A percentile compares a stretch with the other conserved stretches of the same genome.
phyloP scores from a whole-genome alignment of 2,329 filamentous ascomycete genomes.

The Pyricularia sp. region DNA sequence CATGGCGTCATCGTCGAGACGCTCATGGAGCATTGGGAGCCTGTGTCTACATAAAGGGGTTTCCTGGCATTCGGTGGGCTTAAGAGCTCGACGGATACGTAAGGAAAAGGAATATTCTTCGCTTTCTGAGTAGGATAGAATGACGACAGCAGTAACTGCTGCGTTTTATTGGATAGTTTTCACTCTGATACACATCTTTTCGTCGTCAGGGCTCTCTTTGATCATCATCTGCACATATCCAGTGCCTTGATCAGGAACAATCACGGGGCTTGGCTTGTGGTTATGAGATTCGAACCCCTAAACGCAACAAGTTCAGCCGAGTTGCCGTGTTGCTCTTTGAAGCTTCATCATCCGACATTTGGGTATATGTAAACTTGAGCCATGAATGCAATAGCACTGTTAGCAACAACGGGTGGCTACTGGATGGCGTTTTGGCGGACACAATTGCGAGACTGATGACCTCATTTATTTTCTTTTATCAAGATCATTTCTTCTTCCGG shows the following conservation, averaged over 20 bases:
- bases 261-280: slow-evolving; percentile 22
- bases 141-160: too few relatives aligned
- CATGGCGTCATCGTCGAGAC: slow-evolving; percentile 63
- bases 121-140: too few relatives aligned
- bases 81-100: not conserved
- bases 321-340: not conserved
- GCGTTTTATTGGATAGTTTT: too few relatives aligned
- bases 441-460: slow-evolving; percentile 10
- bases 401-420: not conserved
- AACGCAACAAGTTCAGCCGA: slow-evolving; percentile 15
- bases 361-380: not conserved
- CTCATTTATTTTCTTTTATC: slow-evolving; percentile 9
- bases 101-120: not conserved
- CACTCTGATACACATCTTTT: not conserved
- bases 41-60: not conserved
- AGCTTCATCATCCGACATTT: slow-evolving; percentile 12
- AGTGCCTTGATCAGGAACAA: slow-evolving; percentile 14
- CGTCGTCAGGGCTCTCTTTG: slow-evolving; percentile 52
- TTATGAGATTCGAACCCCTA: slow-evolving; percentile 9
- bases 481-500: slow-evolving; percentile 48
- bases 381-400: not conserved
- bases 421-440: not conserved
- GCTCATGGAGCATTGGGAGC: not conserved
- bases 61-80: not conserved
- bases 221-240: slow-evolving; percentile 34